A percentile compares a stretch with the other conserved stretches of the same genome.
These are phyloP conservation scores for Candida caryicola DNA, from an alignment of 805 yeast species.

Conservation along the genomic window DNA sequence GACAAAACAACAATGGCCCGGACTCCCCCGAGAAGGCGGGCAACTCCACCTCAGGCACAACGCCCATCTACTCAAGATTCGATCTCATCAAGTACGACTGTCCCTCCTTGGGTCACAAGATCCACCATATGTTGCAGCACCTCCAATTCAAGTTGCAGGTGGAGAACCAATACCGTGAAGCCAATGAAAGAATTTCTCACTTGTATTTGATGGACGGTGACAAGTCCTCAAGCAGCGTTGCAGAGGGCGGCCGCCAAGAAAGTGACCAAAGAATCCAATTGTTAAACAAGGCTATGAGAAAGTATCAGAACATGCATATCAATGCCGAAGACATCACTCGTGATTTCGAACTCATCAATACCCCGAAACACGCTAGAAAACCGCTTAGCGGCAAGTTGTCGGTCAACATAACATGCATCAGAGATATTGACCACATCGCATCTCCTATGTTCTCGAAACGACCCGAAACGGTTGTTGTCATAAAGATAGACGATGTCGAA, in stretches of 20 bases:
- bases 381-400: conserved; percentile 80
- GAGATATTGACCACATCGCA: conserved; percentile 91
- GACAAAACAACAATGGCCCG: conserved; percentile 11
- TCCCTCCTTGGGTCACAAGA: conserved; percentile 90
- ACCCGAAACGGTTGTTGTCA: conserved; percentile 73
- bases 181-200: conserved; percentile 83
- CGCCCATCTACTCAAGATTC: conserved; percentile 54
- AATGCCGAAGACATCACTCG: conserved; percentile 60
- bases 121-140: conserved; percentile 93
- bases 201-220: conserved; percentile 92
- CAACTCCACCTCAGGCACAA: conserved; percentile 1
- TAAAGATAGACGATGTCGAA: conserved; percentile 87
- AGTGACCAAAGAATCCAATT: conserved; percentile 82
- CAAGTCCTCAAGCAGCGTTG: conserved; percentile 77
- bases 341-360: conserved; percentile 62
- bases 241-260: conserved; percentile 83
- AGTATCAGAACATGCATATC: conserved; percentile 87
- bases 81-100: conserved; percentile 91
- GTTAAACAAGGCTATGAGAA: conserved; percentile 76
- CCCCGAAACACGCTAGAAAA: conserved; percentile 73
- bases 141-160: conserved; percentile 90
- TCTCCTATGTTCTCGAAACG: conserved; percentile 74
- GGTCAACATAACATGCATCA: conserved; percentile 68
- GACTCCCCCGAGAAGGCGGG: conserved; percentile 9
- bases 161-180: conserved; percentile 89